phyloP scores from a whole-genome alignment of 768 basidiomycete species.

The Pleurotus ostreatus region DNA sequence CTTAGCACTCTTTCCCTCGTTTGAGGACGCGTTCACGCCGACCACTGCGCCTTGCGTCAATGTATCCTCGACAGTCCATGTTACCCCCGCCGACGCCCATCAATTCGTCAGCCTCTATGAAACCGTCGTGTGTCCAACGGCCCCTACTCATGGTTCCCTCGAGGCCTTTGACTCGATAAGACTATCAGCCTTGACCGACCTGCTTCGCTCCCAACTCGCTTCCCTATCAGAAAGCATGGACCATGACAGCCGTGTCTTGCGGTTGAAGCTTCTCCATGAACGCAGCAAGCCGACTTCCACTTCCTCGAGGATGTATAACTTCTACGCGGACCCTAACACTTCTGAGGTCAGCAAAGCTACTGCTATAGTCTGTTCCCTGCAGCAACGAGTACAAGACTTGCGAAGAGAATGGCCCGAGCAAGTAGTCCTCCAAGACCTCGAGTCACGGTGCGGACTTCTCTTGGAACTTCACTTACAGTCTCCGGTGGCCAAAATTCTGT shows the following conservation, averaged over 20 bases:
- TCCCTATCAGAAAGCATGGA: constrained; percentile 45
- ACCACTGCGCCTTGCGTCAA: constrained; percentile 10
- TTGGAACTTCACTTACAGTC: constrained; percentile 57
- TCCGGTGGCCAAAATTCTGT: constrained; percentile 79
- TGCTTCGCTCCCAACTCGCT: constrained; percentile 25
- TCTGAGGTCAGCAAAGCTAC: constrained; percentile 63
- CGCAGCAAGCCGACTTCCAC: constrained; percentile 26
- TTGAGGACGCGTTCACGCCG: constrained; percentile 54
- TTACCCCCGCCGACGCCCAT: constrained; percentile 29
- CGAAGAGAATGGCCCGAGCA: constrained; percentile 93
- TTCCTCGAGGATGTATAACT: constrained; percentile 48
- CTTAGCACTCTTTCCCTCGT: constrained; percentile 79
- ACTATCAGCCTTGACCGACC: constrained; percentile 24
- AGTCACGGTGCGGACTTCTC: constrained; percentile 63
- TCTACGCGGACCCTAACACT: constrained; percentile 79
- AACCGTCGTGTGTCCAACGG: constrained; percentile 27
- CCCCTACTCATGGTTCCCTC: not conserved
- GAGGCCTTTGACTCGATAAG: constrained; percentile 19
- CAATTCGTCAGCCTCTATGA: constrained; percentile 48
- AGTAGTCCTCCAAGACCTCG: constrained; percentile 89
- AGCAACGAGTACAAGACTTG: constrained; percentile 48
- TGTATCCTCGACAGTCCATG: constrained; percentile 18
- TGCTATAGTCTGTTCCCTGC: constrained; percentile 45
- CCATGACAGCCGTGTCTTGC: constrained; percentile 42
- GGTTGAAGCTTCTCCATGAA: constrained; percentile 44